Evolutionary conservation across 2,329 filamentous ascomycete species (phyloP).

Genomic region (Parafenestella ontariensis): DNA sequence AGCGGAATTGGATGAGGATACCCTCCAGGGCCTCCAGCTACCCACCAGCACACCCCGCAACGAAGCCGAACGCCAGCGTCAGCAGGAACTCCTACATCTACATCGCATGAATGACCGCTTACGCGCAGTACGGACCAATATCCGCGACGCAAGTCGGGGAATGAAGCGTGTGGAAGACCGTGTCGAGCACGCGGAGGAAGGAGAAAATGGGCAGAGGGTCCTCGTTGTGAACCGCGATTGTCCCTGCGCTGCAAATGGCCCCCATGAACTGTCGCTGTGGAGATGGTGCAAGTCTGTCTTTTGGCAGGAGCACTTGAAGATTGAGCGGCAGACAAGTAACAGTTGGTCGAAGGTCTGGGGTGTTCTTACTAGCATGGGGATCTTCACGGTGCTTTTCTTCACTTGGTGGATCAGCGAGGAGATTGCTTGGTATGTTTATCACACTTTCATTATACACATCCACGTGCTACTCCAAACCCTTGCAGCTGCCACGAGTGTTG

Average conservation of each 20-base stretch:
- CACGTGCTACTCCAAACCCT: neutral
- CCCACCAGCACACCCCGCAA: constrained; percentile 41
- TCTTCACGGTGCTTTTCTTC: constrained; percentile 50
- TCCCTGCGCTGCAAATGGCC: constrained; percentile 22
- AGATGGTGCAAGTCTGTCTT: constrained; percentile 35
- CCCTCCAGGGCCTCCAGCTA: constrained; percentile 37
- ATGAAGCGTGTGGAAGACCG: constrained; percentile 51
- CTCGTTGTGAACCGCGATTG: constrained; percentile 23
- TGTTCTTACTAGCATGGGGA: constrained; percentile 49
- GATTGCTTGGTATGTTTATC: constrained; percentile 51
- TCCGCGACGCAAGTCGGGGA: constrained; percentile 54
- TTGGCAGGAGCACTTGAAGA: constrained; percentile 32
- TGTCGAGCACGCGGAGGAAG: constrained; percentile 43
- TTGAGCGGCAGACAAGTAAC: constrained; percentile 12
- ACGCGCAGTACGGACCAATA: constrained; percentile 49
- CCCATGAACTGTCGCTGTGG: constrained; percentile 26
- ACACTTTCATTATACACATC: neutral
- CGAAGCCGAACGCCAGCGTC: constrained; percentile 51
- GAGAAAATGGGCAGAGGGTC: constrained; percentile 13
- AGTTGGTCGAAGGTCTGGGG: constrained; percentile 29
- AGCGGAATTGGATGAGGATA: constrained; percentile 42
- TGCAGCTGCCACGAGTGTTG: neutral
- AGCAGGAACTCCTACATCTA: constrained; percentile 52
- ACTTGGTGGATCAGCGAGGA: constrained; percentile 60
- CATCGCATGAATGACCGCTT: constrained; percentile 53